These are phyloP conservation scores for Psidium guajava DNA, from an alignment of 345 rosid genomes.

Conservation along the genomic window DNA sequence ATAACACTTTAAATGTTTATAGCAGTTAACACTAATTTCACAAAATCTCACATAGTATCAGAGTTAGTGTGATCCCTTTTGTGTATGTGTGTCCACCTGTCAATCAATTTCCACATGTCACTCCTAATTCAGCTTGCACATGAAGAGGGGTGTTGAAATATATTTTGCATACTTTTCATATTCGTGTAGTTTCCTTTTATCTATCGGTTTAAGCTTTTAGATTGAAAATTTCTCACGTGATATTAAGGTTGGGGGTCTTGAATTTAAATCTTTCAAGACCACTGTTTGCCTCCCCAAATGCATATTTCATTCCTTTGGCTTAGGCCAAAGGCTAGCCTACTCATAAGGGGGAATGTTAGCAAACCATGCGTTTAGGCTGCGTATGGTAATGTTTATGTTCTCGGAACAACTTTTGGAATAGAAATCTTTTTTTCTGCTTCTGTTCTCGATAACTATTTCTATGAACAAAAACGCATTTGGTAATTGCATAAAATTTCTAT, in stretches of 20 bases:
- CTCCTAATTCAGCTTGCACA: not conserved
- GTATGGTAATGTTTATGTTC: too few relatives aligned
- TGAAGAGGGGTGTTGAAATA: not conserved
- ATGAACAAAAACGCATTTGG: too few relatives aligned
- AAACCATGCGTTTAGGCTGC: not conserved
- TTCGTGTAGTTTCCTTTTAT: not conserved
- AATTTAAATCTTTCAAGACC: not conserved
- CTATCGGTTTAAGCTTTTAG: not conserved
- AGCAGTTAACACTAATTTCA: fast-evolving
- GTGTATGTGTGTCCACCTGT: not conserved
- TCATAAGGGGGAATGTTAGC: not conserved
- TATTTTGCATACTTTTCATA: not conserved
- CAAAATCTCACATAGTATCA: not conserved
- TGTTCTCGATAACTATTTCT: too few relatives aligned
- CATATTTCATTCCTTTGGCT: not conserved
- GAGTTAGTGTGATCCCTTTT: not conserved
- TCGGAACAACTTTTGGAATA: too few relatives aligned
- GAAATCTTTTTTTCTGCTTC: too few relatives aligned
- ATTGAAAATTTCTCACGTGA: not conserved
- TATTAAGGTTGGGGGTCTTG: not conserved
- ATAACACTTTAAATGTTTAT: not conserved
- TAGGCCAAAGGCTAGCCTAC: not conserved
- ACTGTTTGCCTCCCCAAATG: not conserved
- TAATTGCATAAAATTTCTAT: too few relatives aligned
- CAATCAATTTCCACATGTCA: not conserved